phyloP scores from a whole-genome alignment of 495 filamentous ascomycete genomes.

The Stereocaulon alpinum region DNA sequence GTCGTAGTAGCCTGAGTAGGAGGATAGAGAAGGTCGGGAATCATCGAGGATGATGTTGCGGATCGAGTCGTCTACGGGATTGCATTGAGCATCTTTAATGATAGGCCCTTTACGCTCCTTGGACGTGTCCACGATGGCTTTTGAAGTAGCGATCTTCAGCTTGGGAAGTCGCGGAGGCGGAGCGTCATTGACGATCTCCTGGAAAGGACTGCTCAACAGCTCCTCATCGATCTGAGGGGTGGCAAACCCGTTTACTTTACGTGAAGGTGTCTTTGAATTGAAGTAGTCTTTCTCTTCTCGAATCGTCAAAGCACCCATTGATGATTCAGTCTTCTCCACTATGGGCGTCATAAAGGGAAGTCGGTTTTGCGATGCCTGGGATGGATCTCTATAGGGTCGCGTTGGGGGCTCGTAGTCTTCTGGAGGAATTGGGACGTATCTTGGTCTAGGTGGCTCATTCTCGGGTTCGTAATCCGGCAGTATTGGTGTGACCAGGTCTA shows the following conservation, averaged over 20 bases:
- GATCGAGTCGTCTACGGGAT: conserved; percentile 68
- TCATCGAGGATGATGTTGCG: conserved; percentile 63
- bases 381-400: conserved; percentile 65
- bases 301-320: conserved; percentile 53
- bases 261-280: conserved; percentile 65
- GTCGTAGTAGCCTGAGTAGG: conserved; percentile 69
- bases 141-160: conserved; percentile 9
- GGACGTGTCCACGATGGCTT: conserved; percentile 8
- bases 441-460: conserved; percentile 32
- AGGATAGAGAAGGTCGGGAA: conserved; percentile 56
- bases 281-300: conserved; percentile 46
- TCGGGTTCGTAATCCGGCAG: conserved; percentile 27
- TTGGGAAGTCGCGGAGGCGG: conserved; percentile 5
- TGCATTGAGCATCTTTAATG: conserved; percentile 74
- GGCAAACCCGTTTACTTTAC: conserved; percentile 30
- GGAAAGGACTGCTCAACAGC: conserved; percentile 58
- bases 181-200: conserved; percentile 43
- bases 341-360: conserved; percentile 98
- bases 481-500: conserved; percentile 31
- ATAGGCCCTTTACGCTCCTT: conserved; percentile 46
- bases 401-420: conserved; percentile 72
- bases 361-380: conserved; percentile 68
- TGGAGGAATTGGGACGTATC: conserved; percentile 60
- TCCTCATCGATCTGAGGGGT: conserved; percentile 42
- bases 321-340: conserved; percentile 85